Evolutionary conservation across 257 asterid genomes (phyloP), one percentile per base, ranked within the genome.

Genomic region (Nicotiana undulata): DNA sequence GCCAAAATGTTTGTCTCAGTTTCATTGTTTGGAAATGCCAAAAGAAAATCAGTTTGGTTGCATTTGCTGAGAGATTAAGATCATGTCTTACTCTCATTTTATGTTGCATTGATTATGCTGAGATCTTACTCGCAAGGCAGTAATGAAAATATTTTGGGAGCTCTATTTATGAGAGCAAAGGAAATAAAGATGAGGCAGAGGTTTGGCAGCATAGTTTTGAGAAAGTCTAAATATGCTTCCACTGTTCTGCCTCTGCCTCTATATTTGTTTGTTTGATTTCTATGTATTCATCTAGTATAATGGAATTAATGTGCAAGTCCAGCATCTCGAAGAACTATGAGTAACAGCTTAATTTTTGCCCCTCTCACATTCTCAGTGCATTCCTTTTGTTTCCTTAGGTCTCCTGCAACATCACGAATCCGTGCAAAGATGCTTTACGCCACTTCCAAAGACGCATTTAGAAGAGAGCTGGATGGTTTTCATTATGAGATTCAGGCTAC

Each of bases 401-500:
- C 84, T 58, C 88, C 90, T 10, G 79, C 88, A 13, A 63, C 81
- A n/a, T 85, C 90, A 6, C 75, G 85, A 13, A 87, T 87, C 6
- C 86, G 88, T 64, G 82, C 85, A 2, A 87, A 79, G 81, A 85
- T 87, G 90, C 85, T 87, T 5, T 87, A 87, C 8, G 88, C 89
- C 1, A 87, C 88, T 24, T 87, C 88, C 20, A 87, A 87, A 81
- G 90, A 78, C 8, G 52, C 85, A 76, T 83, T 87, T 55, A 87
- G 53, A 64, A 81, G 90, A 66, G 90, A 85, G 53, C 58, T 79
- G 76, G 85, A 87, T 75, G 90, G 84, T 44, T 72, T 87, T 55
- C 90, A 83, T 74, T 87, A 85, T 61, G 88, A 87, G 67, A 85
- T 87, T 77, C 87, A 87, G 77, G 90, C 90, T 52, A 87, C 90